Conservation (phyloP, 345 rosid species). For the Lenwebbia sp. region DNA sequence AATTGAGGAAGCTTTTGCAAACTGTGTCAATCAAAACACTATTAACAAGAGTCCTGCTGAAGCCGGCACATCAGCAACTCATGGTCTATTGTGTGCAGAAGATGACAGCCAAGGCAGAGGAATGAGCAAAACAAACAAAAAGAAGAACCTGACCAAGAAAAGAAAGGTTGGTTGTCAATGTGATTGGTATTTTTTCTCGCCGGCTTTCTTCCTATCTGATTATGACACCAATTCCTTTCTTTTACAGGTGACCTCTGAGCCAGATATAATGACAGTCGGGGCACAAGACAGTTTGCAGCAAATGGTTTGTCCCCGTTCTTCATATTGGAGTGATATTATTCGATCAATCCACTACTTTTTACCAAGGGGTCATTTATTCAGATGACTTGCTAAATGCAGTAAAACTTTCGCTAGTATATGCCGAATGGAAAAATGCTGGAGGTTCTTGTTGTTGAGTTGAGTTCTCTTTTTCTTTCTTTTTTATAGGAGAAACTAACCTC, state of each 20-base stretch:
- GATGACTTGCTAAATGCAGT: not conserved
- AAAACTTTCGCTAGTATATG: not conserved
- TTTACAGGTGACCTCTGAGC: slow-evolving; percentile 36
- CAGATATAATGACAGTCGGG: slow-evolving; percentile 23
- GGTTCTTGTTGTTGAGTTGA: not conserved
- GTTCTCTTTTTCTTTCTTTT: not conserved
- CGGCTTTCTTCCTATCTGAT: not conserved
- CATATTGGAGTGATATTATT: not conserved
- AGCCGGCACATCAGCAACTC: slow-evolving; percentile 26
- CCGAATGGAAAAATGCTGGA: not conserved
- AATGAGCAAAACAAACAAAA: slow-evolving; percentile 33
- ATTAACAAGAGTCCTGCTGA: slow-evolving; percentile 28
- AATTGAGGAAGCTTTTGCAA: slow-evolving; percentile 31
- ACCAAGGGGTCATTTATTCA: not conserved
- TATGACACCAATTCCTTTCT: not conserved
- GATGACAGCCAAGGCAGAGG: slow-evolving; percentile 32
- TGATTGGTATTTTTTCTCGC: not conserved
- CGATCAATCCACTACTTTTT: not conserved
- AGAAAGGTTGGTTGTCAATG: slow-evolving; percentile 30
- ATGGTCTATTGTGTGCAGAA: slow-evolving; percentile 32
- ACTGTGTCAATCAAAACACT: slow-evolving; percentile 29
- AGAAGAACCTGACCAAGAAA: slow-evolving; percentile 42
- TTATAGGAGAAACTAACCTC: slow-evolving; percentile 35
- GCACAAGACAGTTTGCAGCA: slow-evolving; percentile 46
- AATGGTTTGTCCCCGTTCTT: slow-evolving; percentile 28